Evolutionary conservation across 257 asterid genomes (phyloP).

Genomic region (Solanum acaule): DNA sequence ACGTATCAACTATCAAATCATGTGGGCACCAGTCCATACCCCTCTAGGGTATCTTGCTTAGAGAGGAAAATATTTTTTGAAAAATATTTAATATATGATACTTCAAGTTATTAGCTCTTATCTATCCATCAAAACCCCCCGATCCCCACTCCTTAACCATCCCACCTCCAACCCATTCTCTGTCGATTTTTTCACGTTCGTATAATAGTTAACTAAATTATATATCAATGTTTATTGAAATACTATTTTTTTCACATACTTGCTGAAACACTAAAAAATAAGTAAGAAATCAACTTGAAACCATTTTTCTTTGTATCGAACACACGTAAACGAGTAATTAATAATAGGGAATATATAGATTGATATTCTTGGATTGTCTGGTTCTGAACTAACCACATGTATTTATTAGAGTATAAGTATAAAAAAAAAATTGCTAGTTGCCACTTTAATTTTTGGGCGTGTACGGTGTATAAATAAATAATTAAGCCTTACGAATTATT

Average conservation of each 20-base stretch:
- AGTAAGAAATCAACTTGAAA: neutral
- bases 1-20: neutral
- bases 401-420: neutral
- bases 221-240: neutral
- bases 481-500: neutral
- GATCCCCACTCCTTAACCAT: neutral
- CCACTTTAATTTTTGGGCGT: neutral
- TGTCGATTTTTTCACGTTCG: neutral
- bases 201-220: neutral
- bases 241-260: neutral
- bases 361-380: neutral
- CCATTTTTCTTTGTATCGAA: neutral
- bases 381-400: neutral
- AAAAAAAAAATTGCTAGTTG: neutral
- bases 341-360: neutral
- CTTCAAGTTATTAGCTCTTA: neutral
- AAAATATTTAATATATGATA: neutral
- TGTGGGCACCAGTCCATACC: constrained; percentile 22
- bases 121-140: neutral
- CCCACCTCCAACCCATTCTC: neutral
- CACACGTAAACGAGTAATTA: neutral
- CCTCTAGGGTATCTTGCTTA: neutral
- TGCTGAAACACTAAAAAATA: neutral
- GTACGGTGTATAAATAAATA: neutral
- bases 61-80: neutral